These are phyloP conservation scores for Macaranga tanarius DNA, from an alignment of 441 rosid species.

Conservation along the genomic window DNA sequence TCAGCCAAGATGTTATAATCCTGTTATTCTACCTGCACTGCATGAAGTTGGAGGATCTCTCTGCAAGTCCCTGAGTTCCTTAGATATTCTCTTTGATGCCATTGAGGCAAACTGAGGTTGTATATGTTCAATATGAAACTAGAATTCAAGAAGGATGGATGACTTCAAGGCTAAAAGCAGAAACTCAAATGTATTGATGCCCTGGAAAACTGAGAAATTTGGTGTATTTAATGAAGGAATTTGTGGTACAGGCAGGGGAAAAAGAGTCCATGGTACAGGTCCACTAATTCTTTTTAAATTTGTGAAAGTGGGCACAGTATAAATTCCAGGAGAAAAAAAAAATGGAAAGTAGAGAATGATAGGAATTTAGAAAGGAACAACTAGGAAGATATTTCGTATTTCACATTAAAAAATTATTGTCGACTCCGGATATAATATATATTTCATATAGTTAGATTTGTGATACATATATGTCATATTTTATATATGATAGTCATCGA, in stretches of 20 bases:
- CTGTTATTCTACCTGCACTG: slow-evolving; percentile 58
- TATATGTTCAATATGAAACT: not conserved
- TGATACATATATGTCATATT: too few species aligned
- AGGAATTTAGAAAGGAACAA: not conserved
- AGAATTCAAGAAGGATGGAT: slow-evolving; percentile 7
- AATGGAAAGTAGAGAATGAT: slow-evolving; percentile 26
- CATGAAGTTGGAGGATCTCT: slow-evolving; percentile 84
- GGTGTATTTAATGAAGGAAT: slow-evolving; percentile 49
- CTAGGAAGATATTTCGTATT: not conserved
- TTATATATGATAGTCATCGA: too few species aligned
- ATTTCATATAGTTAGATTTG: too few species aligned
- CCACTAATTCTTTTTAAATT: slow-evolving; percentile 33
- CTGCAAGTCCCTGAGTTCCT: slow-evolving; percentile 76
- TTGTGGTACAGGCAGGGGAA: slow-evolving; percentile 13
- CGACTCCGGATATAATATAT: too few species aligned
- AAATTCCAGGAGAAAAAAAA: slow-evolving; percentile 37
- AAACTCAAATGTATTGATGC: slow-evolving; percentile 5
- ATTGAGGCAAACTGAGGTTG: slow-evolving; percentile 26
- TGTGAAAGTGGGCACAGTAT: slow-evolving; percentile 46
- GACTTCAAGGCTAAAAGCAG: slow-evolving; percentile 6
- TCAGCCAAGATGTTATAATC: not conserved
- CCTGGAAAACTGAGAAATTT: slow-evolving; percentile 18
- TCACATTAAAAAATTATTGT: too few species aligned
- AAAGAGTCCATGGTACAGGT: slow-evolving; percentile 25
- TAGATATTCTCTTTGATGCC: slow-evolving; percentile 85